A percentile compares a stretch with the other conserved stretches of the same genome.
These are phyloP conservation scores for Metschnikowia picachoensis DNA, from an alignment of 805 yeast species.

Conservation along the genomic window DNA sequence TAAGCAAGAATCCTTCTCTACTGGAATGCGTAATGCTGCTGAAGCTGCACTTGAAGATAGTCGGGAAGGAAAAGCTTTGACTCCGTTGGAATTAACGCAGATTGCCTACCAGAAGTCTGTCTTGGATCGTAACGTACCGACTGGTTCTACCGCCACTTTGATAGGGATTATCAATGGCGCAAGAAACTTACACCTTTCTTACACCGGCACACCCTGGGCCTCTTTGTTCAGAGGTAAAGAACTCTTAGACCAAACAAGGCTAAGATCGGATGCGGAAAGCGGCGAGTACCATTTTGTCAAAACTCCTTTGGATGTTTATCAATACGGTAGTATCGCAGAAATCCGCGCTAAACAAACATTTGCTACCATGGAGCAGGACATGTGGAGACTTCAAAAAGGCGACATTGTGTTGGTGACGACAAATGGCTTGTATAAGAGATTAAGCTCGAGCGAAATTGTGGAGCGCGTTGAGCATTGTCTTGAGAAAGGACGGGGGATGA, in stretches of 20 bases:
- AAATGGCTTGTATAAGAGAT: slow-evolving; percentile 1
- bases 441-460: neutral
- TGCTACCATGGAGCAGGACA: neutral
- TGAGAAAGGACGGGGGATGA: neutral
- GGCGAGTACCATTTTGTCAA: neutral
- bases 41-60: too few species aligned
- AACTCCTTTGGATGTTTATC: neutral
- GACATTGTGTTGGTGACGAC: slow-evolving; percentile 3
- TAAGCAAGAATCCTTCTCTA: too few species aligned
- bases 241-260: neutral
- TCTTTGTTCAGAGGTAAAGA: neutral
- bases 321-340: too few species aligned
- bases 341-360: neutral
- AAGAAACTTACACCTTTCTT: neutral
- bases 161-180: neutral
- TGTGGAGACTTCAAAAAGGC: slow-evolving; percentile 1
- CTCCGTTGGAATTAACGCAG: too few species aligned
- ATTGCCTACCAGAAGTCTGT: too few species aligned
- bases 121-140: too few species aligned
- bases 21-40: too few species aligned
- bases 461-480: too few species aligned
- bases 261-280: neutral
- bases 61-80: too few species aligned
- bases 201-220: slow-evolving; percentile 2
- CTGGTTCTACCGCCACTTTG: too few species aligned